Evolutionary conservation across 2,329 filamentous ascomycete genomes (phyloP), one percentile per base, ranked within the genome.

Genomic region (Didymella arachidicola): DNA sequence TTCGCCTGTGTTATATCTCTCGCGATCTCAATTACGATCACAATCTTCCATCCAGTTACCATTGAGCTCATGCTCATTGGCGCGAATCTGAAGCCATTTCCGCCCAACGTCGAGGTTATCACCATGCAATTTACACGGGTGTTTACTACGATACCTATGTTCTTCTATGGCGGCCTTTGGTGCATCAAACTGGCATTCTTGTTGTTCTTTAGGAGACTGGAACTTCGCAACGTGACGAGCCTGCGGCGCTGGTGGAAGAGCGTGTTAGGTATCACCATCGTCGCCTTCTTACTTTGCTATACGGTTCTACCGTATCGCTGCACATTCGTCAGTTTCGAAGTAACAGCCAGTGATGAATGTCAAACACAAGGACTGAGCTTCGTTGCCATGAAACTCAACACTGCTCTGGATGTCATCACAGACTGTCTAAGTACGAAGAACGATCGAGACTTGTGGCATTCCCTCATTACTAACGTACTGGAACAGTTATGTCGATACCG

Each of bases 101-200:
- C 52, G 16, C 25, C 52, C 2, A 59, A 64, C 16, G 42, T 57
- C 42, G 36, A 53, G 27, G 19, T 32, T 25, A 57, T 59, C 25
- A 53, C 56, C 10, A 57, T 59, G 41, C 39, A 57, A n/a, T 59
- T 57, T 38, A 46, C 50, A n/a, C 53, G 57, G 12, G 32, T 59
- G 7, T 60, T 57, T 10, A 39, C 45, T 14, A 36, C 57, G 25
- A 52, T 62, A 10, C 46, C 50, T 2, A 57, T 63, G 51, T 19
- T 62, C 4, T 59, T 65, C n/a, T 65, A 62, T 27, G 56, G 52
- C 3, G 50, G 57, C 1, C 27, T 67, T 8, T 67, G 63, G 63
- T 47, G 53, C 19, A 41, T 65, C 47, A 66, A 67, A 25, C 6
- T 62, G 10, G 48, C 32, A 1, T 67, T 66, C 39, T 34, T 66